phyloP scores from a whole-genome alignment of 1,284 basidiomycete genomes.

The Trametes pubescens region DNA sequence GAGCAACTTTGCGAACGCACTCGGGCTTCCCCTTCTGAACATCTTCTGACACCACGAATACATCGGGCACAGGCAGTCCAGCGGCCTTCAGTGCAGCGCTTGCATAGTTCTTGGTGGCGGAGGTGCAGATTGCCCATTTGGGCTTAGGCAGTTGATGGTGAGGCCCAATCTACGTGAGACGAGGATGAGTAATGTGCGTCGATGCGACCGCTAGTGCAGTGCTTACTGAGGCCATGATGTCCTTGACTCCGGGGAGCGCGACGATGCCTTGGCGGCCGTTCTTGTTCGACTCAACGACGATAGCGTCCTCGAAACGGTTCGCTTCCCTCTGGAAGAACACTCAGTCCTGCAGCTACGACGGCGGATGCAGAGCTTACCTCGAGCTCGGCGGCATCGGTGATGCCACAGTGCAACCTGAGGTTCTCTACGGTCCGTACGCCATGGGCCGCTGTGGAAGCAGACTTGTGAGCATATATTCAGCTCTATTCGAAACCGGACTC shows the following conservation, averaged over 20 bases:
- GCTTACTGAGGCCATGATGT: slow-evolving; percentile 60
- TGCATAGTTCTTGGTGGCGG: slow-evolving; percentile 69
- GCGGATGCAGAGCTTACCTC: slow-evolving; percentile 53
- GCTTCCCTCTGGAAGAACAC: slow-evolving; percentile 59
- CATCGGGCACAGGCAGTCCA: slow-evolving; percentile 63
- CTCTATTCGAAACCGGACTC: slow-evolving; percentile 23
- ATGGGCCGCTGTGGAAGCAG: slow-evolving; percentile 64
- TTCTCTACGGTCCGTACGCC: slow-evolving; percentile 86
- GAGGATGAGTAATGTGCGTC: neutral
- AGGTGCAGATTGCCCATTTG: slow-evolving; percentile 74
- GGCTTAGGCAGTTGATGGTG: slow-evolving; percentile 57
- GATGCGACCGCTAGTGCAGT: neutral
- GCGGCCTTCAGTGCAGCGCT: slow-evolving; percentile 59
- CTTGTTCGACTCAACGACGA: slow-evolving; percentile 62
- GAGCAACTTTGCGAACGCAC: slow-evolving; percentile 47
- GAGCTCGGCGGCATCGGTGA: slow-evolving; percentile 72
- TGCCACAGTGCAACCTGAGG: slow-evolving; percentile 72
- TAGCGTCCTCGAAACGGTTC: slow-evolving; percentile 71
- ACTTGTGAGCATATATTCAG: neutral
- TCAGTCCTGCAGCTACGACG: neutral
- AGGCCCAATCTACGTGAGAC: slow-evolving; percentile 51
- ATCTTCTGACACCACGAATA: slow-evolving; percentile 83
- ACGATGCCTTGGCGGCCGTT: slow-evolving; percentile 66
- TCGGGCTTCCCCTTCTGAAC: slow-evolving; percentile 83
- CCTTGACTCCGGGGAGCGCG: slow-evolving; percentile 65